Evolutionary conservation across 108 stramenopile genomes (phyloP), one percentile per base, ranked within the genome.

Genomic region (Skeletonema potamos): DNA sequence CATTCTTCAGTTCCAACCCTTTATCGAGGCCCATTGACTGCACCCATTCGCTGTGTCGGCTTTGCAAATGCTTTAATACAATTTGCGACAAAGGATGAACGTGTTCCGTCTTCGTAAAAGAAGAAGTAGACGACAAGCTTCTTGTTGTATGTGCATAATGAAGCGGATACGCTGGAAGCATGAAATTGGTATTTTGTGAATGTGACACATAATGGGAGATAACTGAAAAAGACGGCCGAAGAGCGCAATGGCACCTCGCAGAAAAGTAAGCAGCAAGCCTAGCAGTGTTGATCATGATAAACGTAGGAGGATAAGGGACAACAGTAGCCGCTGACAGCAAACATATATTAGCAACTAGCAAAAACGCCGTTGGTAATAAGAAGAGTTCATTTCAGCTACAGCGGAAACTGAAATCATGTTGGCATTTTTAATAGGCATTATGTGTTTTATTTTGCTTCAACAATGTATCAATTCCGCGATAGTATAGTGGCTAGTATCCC

Each of bases 401-500:
- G n/a, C n/a, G n/a, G n/a, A n/a, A n/a, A n/a, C n/a, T n/a, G n/a
- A n/a, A n/a, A n/a, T n/a, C n/a, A n/a, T n/a, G n/a, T n/a, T n/a
- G n/a, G n/a, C n/a, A n/a, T n/a, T n/a, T n/a, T n/a, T n/a, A n/a
- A n/a, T n/a, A n/a, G n/a, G n/a, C n/a, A n/a, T n/a, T n/a, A n/a
- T n/a, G n/a, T n/a, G n/a, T n/a, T n/a, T n/a, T n/a, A n/a, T n/a
- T n/a, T n/a, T n/a, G n/a, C n/a, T n/a, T n/a, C n/a, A n/a, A n/a
- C n/a, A n/a, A n/a, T n/a, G n/a, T n/a, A 37, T 12, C 37, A 74
- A 48, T 29, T 85, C 87, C 87, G 85, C 68, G 81, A 92, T 92
- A 95, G 94, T 92, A 95, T 95, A 95, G 94, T 92, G 94, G 92
- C 89, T 92, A 95, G 90, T 95, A 95, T 95, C 89, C 94, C 94